These are phyloP conservation scores for Cunninghamia lanceolata DNA, from an alignment of 75 land plant species.

Conservation along the genomic window DNA sequence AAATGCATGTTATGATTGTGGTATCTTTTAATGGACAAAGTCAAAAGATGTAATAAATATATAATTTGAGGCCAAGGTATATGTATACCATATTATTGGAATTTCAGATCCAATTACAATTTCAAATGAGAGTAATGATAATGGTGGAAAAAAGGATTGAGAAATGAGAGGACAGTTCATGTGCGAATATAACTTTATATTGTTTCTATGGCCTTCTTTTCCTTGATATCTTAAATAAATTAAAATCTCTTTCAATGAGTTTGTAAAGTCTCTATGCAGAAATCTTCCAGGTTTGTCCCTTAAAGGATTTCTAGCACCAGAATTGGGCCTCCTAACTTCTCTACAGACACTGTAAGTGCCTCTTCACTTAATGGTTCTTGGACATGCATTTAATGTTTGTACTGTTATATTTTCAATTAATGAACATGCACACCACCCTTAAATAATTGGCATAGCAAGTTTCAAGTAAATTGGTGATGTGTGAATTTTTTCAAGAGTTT, in stretches of 20 bases:
- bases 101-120: background rate
- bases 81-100: background rate
- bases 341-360: slow-evolving; percentile 46
- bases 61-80: slow-evolving; percentile 1
- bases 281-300: slow-evolving; percentile 43
- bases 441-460: background rate
- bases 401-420: background rate
- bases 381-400: background rate
- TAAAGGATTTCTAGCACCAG: slow-evolving; percentile 52
- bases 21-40: background rate
- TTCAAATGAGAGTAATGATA: background rate
- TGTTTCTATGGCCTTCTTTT: background rate
- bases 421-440: background rate
- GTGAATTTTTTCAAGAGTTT: background rate
- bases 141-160: background rate
- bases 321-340: slow-evolving; percentile 26
- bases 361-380: background rate
- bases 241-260: background rate
- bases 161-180: background rate
- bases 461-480: background rate
- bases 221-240: background rate
- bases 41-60: background rate
- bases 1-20: background rate
- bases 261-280: slow-evolving; percentile 21
- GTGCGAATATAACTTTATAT: background rate